phyloP scores from a whole-genome alignment of 805 yeast genomes.

The Metschnikowia gelsemii region DNA sequence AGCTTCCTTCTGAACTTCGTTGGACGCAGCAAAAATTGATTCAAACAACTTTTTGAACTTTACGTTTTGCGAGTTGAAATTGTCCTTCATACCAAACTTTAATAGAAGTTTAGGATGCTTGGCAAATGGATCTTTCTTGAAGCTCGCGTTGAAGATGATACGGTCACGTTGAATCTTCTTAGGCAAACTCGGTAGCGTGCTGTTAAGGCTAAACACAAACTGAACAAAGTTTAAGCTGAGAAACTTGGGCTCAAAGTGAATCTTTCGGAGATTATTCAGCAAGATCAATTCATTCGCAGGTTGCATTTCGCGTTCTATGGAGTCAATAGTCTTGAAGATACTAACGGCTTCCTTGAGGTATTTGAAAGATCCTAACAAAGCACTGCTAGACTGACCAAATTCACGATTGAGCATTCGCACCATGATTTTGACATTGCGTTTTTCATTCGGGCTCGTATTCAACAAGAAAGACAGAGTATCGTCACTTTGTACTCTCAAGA shows the following conservation, averaged over 20 bases:
- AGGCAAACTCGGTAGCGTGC: slow-evolving; percentile 24
- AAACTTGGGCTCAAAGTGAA: slow-evolving; percentile 34
- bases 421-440: slow-evolving; percentile 19
- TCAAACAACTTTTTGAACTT: slow-evolving; percentile 42
- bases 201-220: slow-evolving; percentile 32
- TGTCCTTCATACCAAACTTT: slow-evolving; percentile 37
- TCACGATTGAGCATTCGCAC: slow-evolving; percentile 28
- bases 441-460: slow-evolving; percentile 13
- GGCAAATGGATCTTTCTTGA: slow-evolving; percentile 34
- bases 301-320: slow-evolving; percentile 15
- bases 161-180: slow-evolving; percentile 39
- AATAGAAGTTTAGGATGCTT: slow-evolving; percentile 21
- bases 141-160: slow-evolving; percentile 28
- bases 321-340: slow-evolving; percentile 26
- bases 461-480: slow-evolving; percentile 7
- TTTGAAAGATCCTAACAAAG: slow-evolving; percentile 34
- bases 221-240: slow-evolving; percentile 33
- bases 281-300: slow-evolving; percentile 17
- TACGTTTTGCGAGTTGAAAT: slow-evolving; percentile 35
- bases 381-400: slow-evolving; percentile 9
- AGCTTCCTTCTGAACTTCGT: slow-evolving; percentile 15
- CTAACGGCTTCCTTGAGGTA: slow-evolving; percentile 36
- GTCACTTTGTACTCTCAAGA: slow-evolving; percentile 18
- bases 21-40: slow-evolving; percentile 16
- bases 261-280: slow-evolving; percentile 31